phyloP scores from a whole-genome alignment of 805 yeast species.

The Yarrowia deformans region DNA sequence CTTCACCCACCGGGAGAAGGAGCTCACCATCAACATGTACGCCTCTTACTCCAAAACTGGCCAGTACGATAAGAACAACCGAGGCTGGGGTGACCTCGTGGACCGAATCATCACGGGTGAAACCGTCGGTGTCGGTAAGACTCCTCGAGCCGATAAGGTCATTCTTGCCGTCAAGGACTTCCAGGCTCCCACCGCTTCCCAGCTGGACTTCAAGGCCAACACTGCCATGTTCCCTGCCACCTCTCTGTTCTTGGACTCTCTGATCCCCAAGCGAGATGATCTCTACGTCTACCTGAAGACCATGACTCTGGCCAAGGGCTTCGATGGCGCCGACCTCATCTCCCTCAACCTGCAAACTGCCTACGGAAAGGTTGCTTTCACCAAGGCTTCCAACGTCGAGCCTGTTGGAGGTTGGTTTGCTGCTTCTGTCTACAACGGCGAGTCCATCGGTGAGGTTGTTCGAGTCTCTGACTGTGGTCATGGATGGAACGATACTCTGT shows the following conservation, averaged over 20 bases:
- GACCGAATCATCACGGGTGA: conserved; percentile 81
- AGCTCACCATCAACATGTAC: conserved; percentile 72
- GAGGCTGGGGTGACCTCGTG: conserved; percentile 89
- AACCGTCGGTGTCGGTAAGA: conserved; percentile 64
- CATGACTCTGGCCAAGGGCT: conserved; percentile 42
- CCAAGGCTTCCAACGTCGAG: conserved; percentile 71
- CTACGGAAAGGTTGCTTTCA: conserved; percentile 60
- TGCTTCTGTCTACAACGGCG: conserved; percentile 73
- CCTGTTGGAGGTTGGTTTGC: conserved; percentile 68
- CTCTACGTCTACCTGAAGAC: conserved; percentile 45
- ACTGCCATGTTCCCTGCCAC: conserved; percentile 67
- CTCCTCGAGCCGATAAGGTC: conserved; percentile 78
- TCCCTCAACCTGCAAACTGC: conserved; percentile 64
- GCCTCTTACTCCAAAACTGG: conserved; percentile 67
- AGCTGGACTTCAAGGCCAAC: conserved; percentile 51
- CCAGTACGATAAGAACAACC: conserved; percentile 56
- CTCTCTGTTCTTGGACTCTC: conserved; percentile 43
- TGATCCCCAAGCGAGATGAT: conserved; percentile 44
- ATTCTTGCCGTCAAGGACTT: conserved; percentile 77
- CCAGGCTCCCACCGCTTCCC: conserved; percentile 52
- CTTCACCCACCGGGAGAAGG: conserved; percentile 68
- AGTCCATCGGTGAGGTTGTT: conserved; percentile 73
- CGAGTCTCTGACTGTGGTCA: conserved; percentile 65
- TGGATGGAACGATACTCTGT: conserved; percentile 57
- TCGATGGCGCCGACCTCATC: conserved; percentile 50